phyloP scores from a whole-genome alignment of 768 basidiomycete species.

The Psilocybe cyanescens region DNA sequence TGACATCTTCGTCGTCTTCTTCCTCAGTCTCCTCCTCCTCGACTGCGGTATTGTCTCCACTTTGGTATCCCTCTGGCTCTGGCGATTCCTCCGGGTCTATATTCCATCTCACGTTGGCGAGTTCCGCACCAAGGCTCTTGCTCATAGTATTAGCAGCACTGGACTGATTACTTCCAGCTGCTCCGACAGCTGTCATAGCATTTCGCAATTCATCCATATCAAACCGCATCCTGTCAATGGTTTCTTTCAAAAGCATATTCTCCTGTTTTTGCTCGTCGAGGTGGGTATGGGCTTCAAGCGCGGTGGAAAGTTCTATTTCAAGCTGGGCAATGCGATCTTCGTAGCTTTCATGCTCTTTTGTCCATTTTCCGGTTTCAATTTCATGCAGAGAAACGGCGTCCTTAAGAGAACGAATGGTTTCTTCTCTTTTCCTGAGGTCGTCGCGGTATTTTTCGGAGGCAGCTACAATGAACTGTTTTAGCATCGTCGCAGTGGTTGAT shows the following conservation, averaged over 20 bases:
- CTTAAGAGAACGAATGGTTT: slow-evolving; percentile 65
- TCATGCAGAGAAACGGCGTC: slow-evolving; percentile 64
- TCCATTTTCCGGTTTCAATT: slow-evolving; percentile 68
- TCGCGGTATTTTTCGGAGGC: slow-evolving; percentile 81
- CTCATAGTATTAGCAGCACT: slow-evolving; percentile 65
- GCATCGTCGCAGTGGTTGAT: not conserved
- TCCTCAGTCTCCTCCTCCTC: slow-evolving; percentile 57
- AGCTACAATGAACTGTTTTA: slow-evolving; percentile 38
- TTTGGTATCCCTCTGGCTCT: slow-evolving; percentile 31
- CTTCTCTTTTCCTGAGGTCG: slow-evolving; percentile 74
- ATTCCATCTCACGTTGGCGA: slow-evolving; percentile 61
- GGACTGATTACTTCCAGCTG: slow-evolving; percentile 43
- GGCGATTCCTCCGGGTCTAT: slow-evolving; percentile 37
- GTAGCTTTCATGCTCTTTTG: slow-evolving; percentile 67
- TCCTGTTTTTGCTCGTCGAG: slow-evolving; percentile 95
- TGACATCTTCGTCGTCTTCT: slow-evolving; percentile 75
- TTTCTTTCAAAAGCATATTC: slow-evolving; percentile 92
- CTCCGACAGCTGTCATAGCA: slow-evolving; percentile 37
- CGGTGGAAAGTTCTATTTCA: slow-evolving; percentile 71
- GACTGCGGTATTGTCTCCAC: slow-evolving; percentile 32
- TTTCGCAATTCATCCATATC: slow-evolving; percentile 92
- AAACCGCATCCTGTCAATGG: slow-evolving; percentile 91
- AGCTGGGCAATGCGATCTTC: slow-evolving; percentile 73
- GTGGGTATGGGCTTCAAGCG: slow-evolving; percentile 71
- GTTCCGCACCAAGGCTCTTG: slow-evolving; percentile 76